These are phyloP conservation scores for Cyclotella choctawhatcheeana DNA, from an alignment of 108 stramenopile genomes.

Conservation along the genomic window DNA sequence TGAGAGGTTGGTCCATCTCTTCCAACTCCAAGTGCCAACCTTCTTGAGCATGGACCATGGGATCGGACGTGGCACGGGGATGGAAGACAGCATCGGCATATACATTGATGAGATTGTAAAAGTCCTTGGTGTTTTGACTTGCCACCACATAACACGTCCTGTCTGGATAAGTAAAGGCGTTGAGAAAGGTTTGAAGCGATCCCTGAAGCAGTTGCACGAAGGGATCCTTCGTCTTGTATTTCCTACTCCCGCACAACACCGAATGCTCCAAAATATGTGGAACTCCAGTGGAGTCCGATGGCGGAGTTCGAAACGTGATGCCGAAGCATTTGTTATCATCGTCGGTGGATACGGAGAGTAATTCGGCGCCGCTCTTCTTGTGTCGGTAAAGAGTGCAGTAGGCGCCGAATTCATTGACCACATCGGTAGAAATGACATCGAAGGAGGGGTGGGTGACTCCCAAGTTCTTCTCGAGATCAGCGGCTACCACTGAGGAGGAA, in stretches of 20 bases:
- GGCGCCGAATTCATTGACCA: slow-evolving; percentile 84
- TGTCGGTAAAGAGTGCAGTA: slow-evolving; percentile 91
- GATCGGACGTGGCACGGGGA: slow-evolving; percentile 91
- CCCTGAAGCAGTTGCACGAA: slow-evolving; percentile 98
- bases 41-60: slow-evolving; percentile 95
- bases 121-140: slow-evolving; percentile 96
- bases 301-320: slow-evolving; percentile 98
- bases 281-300: slow-evolving; percentile 94
- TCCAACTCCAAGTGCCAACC: slow-evolving; percentile 99
- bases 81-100: slow-evolving; percentile 97
- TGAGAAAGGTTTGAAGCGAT: slow-evolving; percentile 95
- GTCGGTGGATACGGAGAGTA: slow-evolving; percentile 89
- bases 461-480: slow-evolving; percentile 36
- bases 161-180: slow-evolving; percentile 99
- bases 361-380: slow-evolving; percentile 89
- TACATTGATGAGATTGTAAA: slow-evolving; percentile 98
- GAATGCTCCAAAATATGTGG: slow-evolving; percentile 99
- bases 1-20: slow-evolving; percentile 80
- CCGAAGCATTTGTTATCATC: slow-evolving; percentile 99
- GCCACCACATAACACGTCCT: slow-evolving; percentile 98
- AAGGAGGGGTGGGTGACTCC: slow-evolving; percentile 71
- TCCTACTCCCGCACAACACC: slow-evolving; percentile 96
- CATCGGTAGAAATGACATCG: slow-evolving; percentile 73
- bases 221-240: slow-evolving; percentile 98
- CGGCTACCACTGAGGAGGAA: slow-evolving; percentile 9